A percentile compares a stretch with the other conserved stretches of the same genome.
Evolutionary conservation across 805 yeast species (phyloP).

Genomic region (Hanseniaspora osmophila): DNA sequence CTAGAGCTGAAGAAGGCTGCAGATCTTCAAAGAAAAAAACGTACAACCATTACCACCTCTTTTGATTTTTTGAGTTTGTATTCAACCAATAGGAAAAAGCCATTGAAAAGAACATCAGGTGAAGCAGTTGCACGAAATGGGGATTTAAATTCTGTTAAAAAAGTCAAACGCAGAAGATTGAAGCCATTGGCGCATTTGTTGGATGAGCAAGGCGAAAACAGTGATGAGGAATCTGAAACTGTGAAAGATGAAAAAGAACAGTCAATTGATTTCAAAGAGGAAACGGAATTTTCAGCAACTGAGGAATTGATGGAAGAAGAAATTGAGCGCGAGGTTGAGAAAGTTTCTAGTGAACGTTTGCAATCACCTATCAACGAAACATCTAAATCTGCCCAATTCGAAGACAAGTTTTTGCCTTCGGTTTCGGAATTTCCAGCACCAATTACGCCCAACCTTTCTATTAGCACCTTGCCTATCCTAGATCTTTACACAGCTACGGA

Average conservation of each 20-base stretch:
- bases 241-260: constrained; percentile 9
- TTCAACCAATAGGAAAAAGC: constrained; percentile 15
- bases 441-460: constrained; percentile 30
- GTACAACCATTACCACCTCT: constrained; percentile 21
- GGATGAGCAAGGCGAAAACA: constrained; percentile 10
- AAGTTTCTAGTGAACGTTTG: too few relatives aligned
- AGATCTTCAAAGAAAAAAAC: constrained; percentile 5
- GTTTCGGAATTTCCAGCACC: constrained; percentile 34
- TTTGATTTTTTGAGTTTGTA: constrained; percentile 24
- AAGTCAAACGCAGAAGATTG: constrained; percentile 3
- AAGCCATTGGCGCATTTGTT: constrained; percentile 20
- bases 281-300: constrained; percentile 1
- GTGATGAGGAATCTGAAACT: constrained; percentile 4
- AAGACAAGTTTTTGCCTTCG: constrained; percentile 34
- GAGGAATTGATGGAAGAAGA: constrained; percentile 2
- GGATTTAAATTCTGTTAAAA: constrained; percentile 7
- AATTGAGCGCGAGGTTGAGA: constrained; percentile 6
- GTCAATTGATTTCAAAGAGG: constrained; percentile 4
- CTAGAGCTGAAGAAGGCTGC: constrained; percentile 6
- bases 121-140: too few relatives aligned
- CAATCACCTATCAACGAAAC: too few relatives aligned
- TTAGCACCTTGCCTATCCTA: constrained; percentile 21
- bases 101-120: background rate
- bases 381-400: background rate
- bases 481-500: constrained; percentile 40